Base-by-base conservation (phyloP, 1,139 yeast genomes). In the Hansenula sp. region DNA sequence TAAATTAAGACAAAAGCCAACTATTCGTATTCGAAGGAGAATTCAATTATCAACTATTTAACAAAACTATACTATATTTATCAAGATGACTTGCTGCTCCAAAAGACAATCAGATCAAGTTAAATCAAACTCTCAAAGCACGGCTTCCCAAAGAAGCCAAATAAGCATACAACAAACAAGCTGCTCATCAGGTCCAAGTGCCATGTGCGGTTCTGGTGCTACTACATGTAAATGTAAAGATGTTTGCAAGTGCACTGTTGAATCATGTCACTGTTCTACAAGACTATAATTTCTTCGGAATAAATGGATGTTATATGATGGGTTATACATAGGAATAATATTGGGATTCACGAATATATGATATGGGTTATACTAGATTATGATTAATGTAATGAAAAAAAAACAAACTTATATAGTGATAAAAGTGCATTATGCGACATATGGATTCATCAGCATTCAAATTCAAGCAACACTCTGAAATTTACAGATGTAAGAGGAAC, bases 201-300 rank as follows among this genome's bases (percentile, higher is more conserved):
- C 47, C 7, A 47, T 48, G 18, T 57, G 60, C 41, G 58, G 58
- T 13, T 18, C 33, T 6, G 18, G 27, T 28, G 46, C 53, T 38
- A 40, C 57, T 7, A 40, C 51, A 21, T 57, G 60, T 40, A 57
- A 52, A 41, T 57, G 60, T 50, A 52, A 53, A 39, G 58, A 51
- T 38, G 38, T 43, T 31, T 57, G 60, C 46, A 48, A 54, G 41
- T 57, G 60, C 41, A 29, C 52, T 12, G 47, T 54, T n/a, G 36
- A 35, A n/a, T 43, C 48, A 6, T 57, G 60, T 41, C 44, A 38
- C 40, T 55, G 59, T 43, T 51, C 46, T 36, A 46, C 54, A 41
- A 54, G 47, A 46, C 47, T 56, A 44, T 56, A 37, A 46, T 19
- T 5, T 33, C 12, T 21, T 6, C 25, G 9, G 5, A 21, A 21